Evolutionary conservation across 75 land plant genomes (phyloP), one percentile per base, ranked within the genome.

Genomic region (Selaginella moellendorffii): DNA sequence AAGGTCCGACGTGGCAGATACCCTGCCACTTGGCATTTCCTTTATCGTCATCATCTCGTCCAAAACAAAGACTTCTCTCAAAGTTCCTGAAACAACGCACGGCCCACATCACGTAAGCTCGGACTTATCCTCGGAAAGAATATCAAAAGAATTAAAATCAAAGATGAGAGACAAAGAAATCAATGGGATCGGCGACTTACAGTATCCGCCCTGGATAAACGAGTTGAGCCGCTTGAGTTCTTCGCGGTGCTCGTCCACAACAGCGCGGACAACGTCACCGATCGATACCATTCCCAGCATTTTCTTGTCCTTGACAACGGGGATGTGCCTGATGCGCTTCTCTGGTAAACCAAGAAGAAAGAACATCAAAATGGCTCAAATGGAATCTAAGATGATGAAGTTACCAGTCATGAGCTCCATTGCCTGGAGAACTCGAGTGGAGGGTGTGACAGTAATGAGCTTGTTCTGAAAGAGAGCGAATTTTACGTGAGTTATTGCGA

Each of bases 241-340:
- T 19, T 56, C 59, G n/a, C 59, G 59, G 24, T 56, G 59, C n/a
- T 56, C 59, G 5, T 56, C 59, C 24, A 56, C 21, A 21, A 56
- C 59, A 8, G 59, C 59, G 5, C 59, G 19, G 9, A 56, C 59
- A 56, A 56, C 59, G 24, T 56, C 59, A 9, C 59, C 59, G n/a
- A 56, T 56, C 8, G 59, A 56, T 2, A 56, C 59, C 59, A 56
- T 56, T 8, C 59, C 59, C 8, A 21, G 5, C 59, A 56, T 24
- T n/a, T 56, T 19, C 59, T 56, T 56, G 9, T 56, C 59, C 24
- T 56, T 56, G 8, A 56, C 59, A 56, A 56, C 24, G 21, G 59
- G 59, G n/a, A 56, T 56, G 24, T 56, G 59, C 59, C 59, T 56
- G n/a, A 56, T 56, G 9, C 59, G 19, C 59, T 56, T 56, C 59